Evolutionary conservation across 768 basidiomycete species (phyloP).

Genomic region (Pleurotus giganteus): DNA sequence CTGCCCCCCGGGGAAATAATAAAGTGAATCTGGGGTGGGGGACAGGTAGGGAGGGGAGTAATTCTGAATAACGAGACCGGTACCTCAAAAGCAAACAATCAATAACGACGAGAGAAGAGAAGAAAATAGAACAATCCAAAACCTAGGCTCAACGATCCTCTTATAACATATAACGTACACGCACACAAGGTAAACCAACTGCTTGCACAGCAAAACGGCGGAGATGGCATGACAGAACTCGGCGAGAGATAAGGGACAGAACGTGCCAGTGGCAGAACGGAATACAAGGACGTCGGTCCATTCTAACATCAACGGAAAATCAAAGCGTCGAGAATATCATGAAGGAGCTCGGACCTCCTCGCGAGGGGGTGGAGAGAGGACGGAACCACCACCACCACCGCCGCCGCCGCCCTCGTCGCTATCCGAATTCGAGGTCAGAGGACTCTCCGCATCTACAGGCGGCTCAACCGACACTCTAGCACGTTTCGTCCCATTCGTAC

Average conservation of each 20-base stretch:
- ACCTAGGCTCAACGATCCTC: background rate
- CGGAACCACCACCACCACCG: too few relatives aligned
- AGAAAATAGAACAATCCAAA: too few relatives aligned
- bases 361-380: background rate
- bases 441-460: background rate
- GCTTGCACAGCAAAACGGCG: background rate
- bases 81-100: too few relatives aligned
- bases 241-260: background rate
- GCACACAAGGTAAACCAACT: background rate
- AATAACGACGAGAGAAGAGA: background rate
- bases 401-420: background rate
- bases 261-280: background rate
- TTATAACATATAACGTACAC: background rate
- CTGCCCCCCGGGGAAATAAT: background rate
- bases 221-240: background rate
- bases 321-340: background rate
- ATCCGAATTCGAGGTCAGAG: background rate
- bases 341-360: background rate
- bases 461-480: slow-evolving; percentile 1
- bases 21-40: background rate
- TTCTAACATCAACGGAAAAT: background rate
- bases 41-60: background rate
- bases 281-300: background rate
- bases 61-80: too few relatives aligned
- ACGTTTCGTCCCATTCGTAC: background rate